Evolutionary conservation across 768 basidiomycete species (phyloP).

Genomic region (Multifurca ochricompacta): DNA sequence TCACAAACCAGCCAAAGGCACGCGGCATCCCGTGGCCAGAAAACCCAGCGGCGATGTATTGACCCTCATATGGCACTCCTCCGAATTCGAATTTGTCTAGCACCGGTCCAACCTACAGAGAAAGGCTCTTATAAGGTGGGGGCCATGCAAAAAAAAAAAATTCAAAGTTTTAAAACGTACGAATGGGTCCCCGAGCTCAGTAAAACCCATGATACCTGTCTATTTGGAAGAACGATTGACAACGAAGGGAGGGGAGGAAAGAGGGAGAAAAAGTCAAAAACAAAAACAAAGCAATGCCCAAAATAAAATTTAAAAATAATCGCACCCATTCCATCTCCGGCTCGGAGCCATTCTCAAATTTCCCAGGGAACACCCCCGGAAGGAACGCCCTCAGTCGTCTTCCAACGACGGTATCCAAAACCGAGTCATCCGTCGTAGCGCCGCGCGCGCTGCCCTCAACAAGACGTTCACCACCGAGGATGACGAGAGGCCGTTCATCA

Average conservation of each 20-base stretch:
- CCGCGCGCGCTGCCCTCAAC: conserved; percentile 39
- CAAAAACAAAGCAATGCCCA: too few relatives aligned
- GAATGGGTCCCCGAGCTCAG: conserved; percentile 53
- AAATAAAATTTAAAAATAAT: too few relatives aligned
- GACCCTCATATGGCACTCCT: conserved; percentile 38
- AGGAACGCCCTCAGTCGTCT: conserved; percentile 49
- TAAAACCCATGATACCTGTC: conserved; percentile 83
- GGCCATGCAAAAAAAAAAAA: background rate
- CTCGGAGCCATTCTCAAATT: conserved; percentile 39
- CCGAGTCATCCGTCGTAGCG: conserved; percentile 50
- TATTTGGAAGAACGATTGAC: conserved; percentile 24
- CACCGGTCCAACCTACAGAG: conserved; percentile 61
- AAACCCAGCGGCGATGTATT: conserved; percentile 68
- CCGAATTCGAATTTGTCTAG: conserved; percentile 24
- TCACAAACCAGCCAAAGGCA: conserved; percentile 56
- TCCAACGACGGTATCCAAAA: conserved; percentile 41
- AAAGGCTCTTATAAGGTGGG: too few relatives aligned
- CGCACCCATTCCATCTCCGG: conserved; percentile 80
- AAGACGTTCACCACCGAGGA: conserved; percentile 65
- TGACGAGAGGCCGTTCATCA: conserved; percentile 46
- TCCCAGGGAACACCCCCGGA: conserved; percentile 46
- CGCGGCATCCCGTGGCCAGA: conserved; percentile 79
- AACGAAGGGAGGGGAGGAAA: background rate
- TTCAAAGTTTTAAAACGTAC: conserved; percentile 35
- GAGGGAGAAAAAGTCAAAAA: too few relatives aligned